These are phyloP conservation scores for Colletotrichum tanaceti DNA, from an alignment of 2,329 filamentous ascomycete genomes.

Conservation along the genomic window DNA sequence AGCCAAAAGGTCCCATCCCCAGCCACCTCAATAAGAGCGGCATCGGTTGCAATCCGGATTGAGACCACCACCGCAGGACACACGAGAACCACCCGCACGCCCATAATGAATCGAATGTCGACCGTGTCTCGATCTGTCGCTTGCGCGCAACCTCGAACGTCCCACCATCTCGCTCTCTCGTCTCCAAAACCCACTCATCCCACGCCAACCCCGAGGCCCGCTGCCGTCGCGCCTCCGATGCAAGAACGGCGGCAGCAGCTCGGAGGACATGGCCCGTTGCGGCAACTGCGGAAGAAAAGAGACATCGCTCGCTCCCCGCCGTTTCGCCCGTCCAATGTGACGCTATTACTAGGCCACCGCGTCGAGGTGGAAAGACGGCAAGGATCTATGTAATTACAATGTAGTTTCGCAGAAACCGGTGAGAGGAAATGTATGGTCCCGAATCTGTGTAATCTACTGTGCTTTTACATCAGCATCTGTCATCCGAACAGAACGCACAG, in stretches of 20 bases:
- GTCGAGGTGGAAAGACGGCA: not conserved
- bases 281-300: conserved; percentile 24
- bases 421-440: not conserved
- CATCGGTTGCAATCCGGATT: not conserved
- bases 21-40: not conserved
- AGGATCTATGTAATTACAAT: too few species aligned
- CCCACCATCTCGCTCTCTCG: too few species aligned
- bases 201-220: conserved; percentile 17
- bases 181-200: not conserved
- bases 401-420: not conserved
- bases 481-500: not conserved
- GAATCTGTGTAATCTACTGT: not conserved
- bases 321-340: conserved; percentile 2
- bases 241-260: conserved; percentile 23
- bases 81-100: too few species aligned
- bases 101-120: too few species aligned
- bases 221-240: conserved; percentile 26
- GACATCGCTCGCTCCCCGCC: conserved; percentile 6
- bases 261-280: conserved; percentile 33
- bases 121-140: not conserved
- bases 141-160: not conserved
- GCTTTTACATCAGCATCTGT: conserved; percentile 39
- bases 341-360: not conserved
- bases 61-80: not conserved
- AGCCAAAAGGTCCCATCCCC: too few species aligned